Evolutionary conservation across 2,329 filamentous ascomycete species (phyloP).

Genomic region (Diaporthe humulicola): DNA sequence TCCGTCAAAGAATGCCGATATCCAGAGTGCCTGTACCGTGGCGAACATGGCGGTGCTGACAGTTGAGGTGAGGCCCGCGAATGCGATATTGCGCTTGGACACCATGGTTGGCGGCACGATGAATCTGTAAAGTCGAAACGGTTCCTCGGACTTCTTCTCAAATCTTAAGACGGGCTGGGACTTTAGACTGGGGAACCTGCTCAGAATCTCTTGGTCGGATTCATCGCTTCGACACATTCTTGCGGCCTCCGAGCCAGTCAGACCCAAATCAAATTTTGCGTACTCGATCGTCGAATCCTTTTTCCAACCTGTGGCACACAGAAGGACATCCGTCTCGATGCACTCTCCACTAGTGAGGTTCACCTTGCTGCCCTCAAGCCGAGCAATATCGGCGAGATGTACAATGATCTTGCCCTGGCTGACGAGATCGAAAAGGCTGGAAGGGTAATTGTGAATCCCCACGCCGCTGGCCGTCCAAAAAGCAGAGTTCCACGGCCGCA

Average conservation of each 20-base stretch:
- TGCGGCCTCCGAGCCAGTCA: not conserved
- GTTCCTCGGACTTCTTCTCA: not conserved
- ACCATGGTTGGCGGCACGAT: not conserved
- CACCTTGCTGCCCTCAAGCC: not conserved
- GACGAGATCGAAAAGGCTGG: not conserved
- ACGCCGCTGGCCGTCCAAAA: not conserved
- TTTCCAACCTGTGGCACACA: not conserved
- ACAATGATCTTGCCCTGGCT: not conserved
- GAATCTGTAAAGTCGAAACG: not conserved
- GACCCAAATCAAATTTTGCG: not conserved
- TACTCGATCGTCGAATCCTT: not conserved
- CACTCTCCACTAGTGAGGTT: not conserved
- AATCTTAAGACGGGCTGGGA: not conserved
- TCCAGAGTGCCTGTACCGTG: not conserved
- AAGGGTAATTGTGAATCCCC: not conserved
- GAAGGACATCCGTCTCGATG: not conserved
- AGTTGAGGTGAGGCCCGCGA: not conserved
- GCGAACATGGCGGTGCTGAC: not conserved
- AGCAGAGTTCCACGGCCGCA: not conserved
- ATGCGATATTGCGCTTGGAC: not conserved
- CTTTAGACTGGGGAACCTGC: not conserved
- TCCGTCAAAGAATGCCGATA: not conserved
- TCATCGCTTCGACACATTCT: not conserved
- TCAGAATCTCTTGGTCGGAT: not conserved
- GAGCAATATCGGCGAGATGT: not conserved